A percentile compares a stretch with the other conserved stretches of the same genome.
These are phyloP conservation scores for Crithidia mellificae DNA, from an alignment of 208 protist species.

Conservation along the genomic window DNA sequence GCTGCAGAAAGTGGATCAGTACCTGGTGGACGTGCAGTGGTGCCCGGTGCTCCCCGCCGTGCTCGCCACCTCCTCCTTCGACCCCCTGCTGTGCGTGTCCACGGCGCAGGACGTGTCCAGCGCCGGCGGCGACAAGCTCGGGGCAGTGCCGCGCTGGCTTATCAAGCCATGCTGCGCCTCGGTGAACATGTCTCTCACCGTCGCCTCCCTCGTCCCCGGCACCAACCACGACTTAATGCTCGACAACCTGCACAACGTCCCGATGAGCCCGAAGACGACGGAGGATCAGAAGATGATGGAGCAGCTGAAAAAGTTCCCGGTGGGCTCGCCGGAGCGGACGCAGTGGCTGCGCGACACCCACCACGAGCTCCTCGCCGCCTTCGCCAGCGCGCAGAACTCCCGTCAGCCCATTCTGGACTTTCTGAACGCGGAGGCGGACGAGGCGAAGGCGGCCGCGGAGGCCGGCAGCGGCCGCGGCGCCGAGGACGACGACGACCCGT, in stretches of 20 bases:
- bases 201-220: slow-evolving; percentile 50
- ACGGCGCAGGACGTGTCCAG: slow-evolving; percentile 50
- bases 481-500: slow-evolving; percentile 64
- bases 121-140: slow-evolving; percentile 24
- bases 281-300: slow-evolving; percentile 33
- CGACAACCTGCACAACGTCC: slow-evolving; percentile 10
- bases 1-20: slow-evolving; percentile 71
- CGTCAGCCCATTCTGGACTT: slow-evolving; percentile 72
- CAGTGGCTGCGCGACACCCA: slow-evolving; percentile 58
- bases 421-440: slow-evolving; percentile 26
- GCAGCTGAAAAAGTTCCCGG: slow-evolving; percentile 33
- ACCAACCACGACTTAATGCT: slow-evolving; percentile 43
- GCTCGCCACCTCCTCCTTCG: slow-evolving; percentile 91
- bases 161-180: slow-evolving; percentile 65
- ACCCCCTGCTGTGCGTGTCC: slow-evolving; percentile 69
- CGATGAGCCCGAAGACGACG: slow-evolving; percentile 37
- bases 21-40: slow-evolving; percentile 96
- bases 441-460: slow-evolving; percentile 3
- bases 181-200: slow-evolving; percentile 53
- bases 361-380: slow-evolving; percentile 61
- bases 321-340: slow-evolving; percentile 50
- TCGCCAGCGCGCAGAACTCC: slow-evolving; percentile 49
- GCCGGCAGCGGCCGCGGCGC: slow-evolving; percentile 6
- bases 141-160: slow-evolving; percentile 56
- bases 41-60: slow-evolving; percentile 86